Base-by-base conservation (phyloP, 1,284 basidiomycete species). In the Mycena sp. region DNA sequence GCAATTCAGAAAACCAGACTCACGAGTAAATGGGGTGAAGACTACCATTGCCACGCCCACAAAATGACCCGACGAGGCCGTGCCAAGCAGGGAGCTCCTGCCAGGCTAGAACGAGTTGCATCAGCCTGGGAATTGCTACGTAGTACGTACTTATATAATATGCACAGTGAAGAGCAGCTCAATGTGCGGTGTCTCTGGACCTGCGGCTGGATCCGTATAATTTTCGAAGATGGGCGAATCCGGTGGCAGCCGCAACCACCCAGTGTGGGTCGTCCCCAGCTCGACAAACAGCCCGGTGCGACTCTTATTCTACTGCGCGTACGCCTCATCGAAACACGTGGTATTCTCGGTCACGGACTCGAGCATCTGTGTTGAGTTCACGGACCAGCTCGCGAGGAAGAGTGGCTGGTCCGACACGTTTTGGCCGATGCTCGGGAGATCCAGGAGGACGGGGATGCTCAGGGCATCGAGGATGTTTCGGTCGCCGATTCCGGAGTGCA, bases 361-460 rank as follows among this genome's bases (percentile, higher is more conserved):
- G 30, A 64, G 43, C 11, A 72, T 70, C 41, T 74, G 51, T 9
- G 53, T 67, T 14, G 59, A 59, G 45, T 67, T 69, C 37, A 73
- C 73, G 6, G 51, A 46, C 56, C 56, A 58, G 37, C 37, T 41
- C 12, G 40, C 9, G 7, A 11, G 45, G 74, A 72, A 28, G 32
- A 61, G 57, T 25, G 62, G 67, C 67, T 83, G 81, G 65, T 83
- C 82, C 58, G 74, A 72, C 19, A 82, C 64, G 60, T 80, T 81
- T 57, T 73, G 67, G 1, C 78, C 78, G 14, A 80, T 79, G 6
- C 71, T 74, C 25, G 75, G 72, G 3, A 79, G 70, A 49, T 77
- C 56, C 19, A 77, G 61, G 7, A 77, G 41, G 4, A 72, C 60
- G 1, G 54, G 44, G 55, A 81, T 77, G 0, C 75, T 74, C 23